A percentile compares a stretch with the other conserved stretches of the same genome.
Evolutionary conservation across 371 early-diverging fungal species (phyloP).

Genomic region (Mortierella sp.): DNA sequence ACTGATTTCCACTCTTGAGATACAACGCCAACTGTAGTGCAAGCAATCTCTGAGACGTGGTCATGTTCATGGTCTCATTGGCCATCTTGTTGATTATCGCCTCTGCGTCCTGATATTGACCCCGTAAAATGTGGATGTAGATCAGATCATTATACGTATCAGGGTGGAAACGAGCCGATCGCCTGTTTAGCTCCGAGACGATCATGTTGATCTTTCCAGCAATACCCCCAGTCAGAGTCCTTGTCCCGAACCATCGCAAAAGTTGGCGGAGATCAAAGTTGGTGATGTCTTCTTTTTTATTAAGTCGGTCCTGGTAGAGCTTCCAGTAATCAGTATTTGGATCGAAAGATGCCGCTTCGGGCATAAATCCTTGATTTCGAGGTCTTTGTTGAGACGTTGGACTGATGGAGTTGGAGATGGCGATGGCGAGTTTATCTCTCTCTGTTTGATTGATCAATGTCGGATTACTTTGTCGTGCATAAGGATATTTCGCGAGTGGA

Average conservation of each 20-base stretch:
- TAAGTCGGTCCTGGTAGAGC: slow-evolving; percentile 31
- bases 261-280: slow-evolving; percentile 23
- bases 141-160: slow-evolving; percentile 35
- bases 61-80: not conserved
- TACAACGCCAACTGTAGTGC: slow-evolving; percentile 38
- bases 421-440: not conserved
- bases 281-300: slow-evolving; percentile 3
- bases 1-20: slow-evolving; percentile 37
- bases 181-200: slow-evolving; percentile 12
- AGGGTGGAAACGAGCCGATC: not conserved
- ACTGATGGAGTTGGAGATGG: not conserved
- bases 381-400: not conserved
- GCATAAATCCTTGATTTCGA: slow-evolving; percentile 13
- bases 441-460: not conserved
- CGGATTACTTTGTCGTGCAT: not conserved
- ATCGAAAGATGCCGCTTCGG: slow-evolving; percentile 13
- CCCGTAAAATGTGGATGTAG: slow-evolving; percentile 26
- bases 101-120: slow-evolving; percentile 27
- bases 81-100: slow-evolving; percentile 14
- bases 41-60: slow-evolving; percentile 13
- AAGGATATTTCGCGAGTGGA: not conserved
- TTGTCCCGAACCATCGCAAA: slow-evolving; percentile 31
- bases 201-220: slow-evolving; percentile 16
- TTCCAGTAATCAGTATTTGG: slow-evolving; percentile 36
- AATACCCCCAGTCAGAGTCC: slow-evolving; percentile 17